A percentile compares a stretch with the other conserved stretches of the same genome.
phyloP scores from a whole-genome alignment of 164 flowering plant species.

The Taxillus chinensis region DNA sequence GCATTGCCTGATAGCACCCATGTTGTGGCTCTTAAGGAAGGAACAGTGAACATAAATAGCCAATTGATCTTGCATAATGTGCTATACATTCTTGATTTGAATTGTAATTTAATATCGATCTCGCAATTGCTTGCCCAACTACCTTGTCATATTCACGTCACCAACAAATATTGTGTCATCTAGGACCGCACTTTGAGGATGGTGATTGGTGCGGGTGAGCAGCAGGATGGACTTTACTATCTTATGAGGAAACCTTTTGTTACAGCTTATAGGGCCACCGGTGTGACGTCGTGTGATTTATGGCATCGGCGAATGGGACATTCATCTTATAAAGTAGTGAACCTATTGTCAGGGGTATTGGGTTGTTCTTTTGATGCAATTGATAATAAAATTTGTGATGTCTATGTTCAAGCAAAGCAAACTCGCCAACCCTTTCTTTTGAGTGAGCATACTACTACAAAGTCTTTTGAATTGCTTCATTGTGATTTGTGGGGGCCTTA shows the following conservation, averaged over 20 bases:
- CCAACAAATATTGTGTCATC: slow-evolving; percentile 9
- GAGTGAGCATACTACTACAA: slow-evolving; percentile 6
- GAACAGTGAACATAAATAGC: no score
- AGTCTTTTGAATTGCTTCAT: slow-evolving; percentile 5
- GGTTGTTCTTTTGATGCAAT: neutral
- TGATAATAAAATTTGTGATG: neutral
- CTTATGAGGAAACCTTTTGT: no score
- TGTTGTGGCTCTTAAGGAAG: no score
- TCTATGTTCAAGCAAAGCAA: slow-evolving; percentile 8
- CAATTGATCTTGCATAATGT: neutral
- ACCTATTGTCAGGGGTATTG: no score
- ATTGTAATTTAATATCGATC: slow-evolving; percentile 8
- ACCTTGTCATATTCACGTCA: neutral
- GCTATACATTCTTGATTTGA: slow-evolving; percentile 5
- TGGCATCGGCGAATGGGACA: no score
- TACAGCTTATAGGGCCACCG: no score
- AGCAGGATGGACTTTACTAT: no score
- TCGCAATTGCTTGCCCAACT: neutral
- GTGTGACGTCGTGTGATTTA: no score
- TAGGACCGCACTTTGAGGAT: slow-evolving; percentile 13
- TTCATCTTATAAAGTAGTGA: no score
- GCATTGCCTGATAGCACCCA: no score
- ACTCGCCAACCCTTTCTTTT: neutral
- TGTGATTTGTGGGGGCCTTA: slow-evolving; percentile 12
- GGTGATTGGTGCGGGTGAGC: slow-evolving; percentile 15